These are phyloP conservation scores for Colletotrichum sp. DNA, from an alignment of 2,329 filamentous ascomycete genomes.

Conservation along the genomic window DNA sequence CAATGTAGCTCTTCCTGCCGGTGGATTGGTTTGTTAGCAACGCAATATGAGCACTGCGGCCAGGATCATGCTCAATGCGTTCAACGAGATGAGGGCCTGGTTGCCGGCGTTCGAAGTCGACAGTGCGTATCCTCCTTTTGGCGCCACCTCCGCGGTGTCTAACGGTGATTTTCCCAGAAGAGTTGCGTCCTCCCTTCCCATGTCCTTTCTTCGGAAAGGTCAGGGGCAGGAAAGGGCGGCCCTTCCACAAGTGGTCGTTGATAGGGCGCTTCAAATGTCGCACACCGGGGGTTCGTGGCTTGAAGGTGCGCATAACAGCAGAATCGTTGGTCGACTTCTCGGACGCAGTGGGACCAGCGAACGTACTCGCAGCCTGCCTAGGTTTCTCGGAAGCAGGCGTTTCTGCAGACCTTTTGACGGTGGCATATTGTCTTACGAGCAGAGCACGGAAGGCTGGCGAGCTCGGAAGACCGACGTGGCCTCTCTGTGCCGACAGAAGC, in stretches of 20 bases:
- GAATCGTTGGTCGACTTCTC: conserved; percentile 35
- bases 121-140: conserved; percentile 87
- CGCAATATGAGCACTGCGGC: conserved; percentile 91
- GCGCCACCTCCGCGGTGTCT: conserved; percentile 91
- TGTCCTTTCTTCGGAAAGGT: conserved; percentile 94
- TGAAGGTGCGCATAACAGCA: conserved; percentile 79
- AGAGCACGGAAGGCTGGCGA: conserved; percentile 1
- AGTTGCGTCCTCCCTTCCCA: conserved; percentile 90
- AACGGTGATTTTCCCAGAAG: conserved; percentile 83
- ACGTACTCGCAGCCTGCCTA: conserved; percentile 21
- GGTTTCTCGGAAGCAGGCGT: conserved; percentile 16
- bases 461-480: background rate
- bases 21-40: conserved; percentile 79
- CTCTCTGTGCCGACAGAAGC: background rate
- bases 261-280: conserved; percentile 90
- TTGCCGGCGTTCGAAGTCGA: conserved; percentile 83
- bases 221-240: conserved; percentile 79
- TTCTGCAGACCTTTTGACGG: conserved; percentile 1
- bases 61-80: conserved; percentile 95
- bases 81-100: conserved; percentile 89
- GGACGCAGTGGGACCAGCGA: conserved; percentile 21
- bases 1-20: conserved; percentile 83
- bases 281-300: conserved; percentile 89
- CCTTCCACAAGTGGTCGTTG: conserved; percentile 98
- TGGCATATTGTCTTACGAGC: conserved; percentile 7